Base-by-base conservation (phyloP, 1,139 yeast genomes). In the Yamadazyma oceani region DNA sequence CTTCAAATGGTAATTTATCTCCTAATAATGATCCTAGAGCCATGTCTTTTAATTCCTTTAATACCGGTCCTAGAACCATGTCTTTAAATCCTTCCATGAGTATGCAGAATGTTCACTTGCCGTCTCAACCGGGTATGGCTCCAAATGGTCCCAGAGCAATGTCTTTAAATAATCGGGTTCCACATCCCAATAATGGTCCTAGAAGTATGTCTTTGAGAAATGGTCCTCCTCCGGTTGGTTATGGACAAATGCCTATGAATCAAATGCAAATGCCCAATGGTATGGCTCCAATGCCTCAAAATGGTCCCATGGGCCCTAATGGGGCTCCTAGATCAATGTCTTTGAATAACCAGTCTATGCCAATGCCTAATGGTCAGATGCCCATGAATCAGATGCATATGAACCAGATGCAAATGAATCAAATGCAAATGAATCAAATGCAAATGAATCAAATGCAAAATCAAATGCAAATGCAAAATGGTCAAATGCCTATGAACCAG, bases 41-140 rank as follows among this genome's bases (percentile, higher is more conserved):
- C 2, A 79, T 79, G 84, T 78, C 85, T 16, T 56, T 81, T 38
- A 78, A 74, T 47, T 39, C 62, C 40, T 43, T 31, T 46, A 24
- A 31, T 16, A 42, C 40, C 31, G 58, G 48, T 3, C 59, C 62
- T 9, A 42, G 62, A 32, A 45, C 64, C 2, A 62, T 60, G 62
- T 57, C 65, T 4, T 49, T 62, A 29, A 57, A 50, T 36, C 43
- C 43, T 11, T 14, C 36, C 6, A 14, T 17, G 30, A 21, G 28
- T 19, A 38, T 31, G 36, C 26, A 29, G 9, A n/a, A 26, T 26
- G 28, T 26, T n/a, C 28, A 26, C 14, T 7, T 26, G 6, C 17
- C 28, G 5, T 9, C 16, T 24, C 26, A 24, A 24, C 17, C 6
- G 17, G 17, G 17, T 12, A 27, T 27, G 30, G 19, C 19, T 32